Conservation (phyloP, 495 filamentous ascomycete species). For the Aspergillus kassunensis region DNA sequence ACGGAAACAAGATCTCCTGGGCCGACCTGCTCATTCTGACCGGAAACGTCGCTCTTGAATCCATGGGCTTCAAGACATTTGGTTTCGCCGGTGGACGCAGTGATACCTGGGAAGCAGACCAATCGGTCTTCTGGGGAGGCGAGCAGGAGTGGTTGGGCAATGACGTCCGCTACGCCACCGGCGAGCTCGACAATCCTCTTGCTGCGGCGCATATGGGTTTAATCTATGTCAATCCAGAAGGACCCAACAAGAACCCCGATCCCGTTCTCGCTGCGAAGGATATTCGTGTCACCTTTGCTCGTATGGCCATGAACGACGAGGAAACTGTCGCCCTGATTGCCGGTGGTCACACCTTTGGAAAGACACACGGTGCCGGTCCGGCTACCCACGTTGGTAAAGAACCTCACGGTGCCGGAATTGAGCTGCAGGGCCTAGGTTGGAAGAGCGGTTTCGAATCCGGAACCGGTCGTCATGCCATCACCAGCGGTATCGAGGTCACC, state of each 20-base stretch:
- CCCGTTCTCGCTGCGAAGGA: constrained; percentile 62
- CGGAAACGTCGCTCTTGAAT: constrained; percentile 71
- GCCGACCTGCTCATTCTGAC: constrained; percentile 64
- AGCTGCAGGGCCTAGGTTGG: constrained; percentile 68
- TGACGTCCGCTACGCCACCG: constrained; percentile 57
- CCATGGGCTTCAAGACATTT: constrained; percentile 69
- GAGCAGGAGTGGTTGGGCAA: constrained; percentile 70
- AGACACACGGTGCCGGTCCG: constrained; percentile 66
- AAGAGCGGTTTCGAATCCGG: constrained; percentile 53
- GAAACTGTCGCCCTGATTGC: constrained; percentile 71
- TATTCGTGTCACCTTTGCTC: constrained; percentile 66
- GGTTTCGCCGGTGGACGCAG: constrained; percentile 66
- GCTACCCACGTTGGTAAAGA: constrained; percentile 56
- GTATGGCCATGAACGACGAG: constrained; percentile 77
- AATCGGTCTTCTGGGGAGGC: constrained; percentile 69
- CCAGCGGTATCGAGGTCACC: constrained; percentile 67
- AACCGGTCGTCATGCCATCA: constrained; percentile 64
- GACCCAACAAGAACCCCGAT: constrained; percentile 65
- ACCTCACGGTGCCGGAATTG: constrained; percentile 57
- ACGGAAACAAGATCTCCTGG: constrained; percentile 76
- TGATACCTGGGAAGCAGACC: constrained; percentile 68
- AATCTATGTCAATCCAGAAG: constrained; percentile 75
- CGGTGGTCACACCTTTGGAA: constrained; percentile 72
- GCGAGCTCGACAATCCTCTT: constrained; percentile 59
- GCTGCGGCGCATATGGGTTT: constrained; percentile 67